Conservation (phyloP, 2,329 filamentous ascomycete genomes). For the Aspergillus sp. region DNA sequence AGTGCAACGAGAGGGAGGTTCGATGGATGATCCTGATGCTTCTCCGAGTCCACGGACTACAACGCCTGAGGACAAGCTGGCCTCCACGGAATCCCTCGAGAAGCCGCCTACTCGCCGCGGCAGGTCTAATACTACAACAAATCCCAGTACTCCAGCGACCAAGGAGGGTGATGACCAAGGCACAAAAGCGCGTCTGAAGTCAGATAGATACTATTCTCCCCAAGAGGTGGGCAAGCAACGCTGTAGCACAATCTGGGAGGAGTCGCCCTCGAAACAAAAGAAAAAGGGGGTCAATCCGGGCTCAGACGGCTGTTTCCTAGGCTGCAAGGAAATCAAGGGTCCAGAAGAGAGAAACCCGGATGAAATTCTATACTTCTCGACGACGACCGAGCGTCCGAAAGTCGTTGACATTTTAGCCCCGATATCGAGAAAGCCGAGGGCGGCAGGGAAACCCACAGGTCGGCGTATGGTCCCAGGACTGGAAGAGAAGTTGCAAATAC, state of each 20-base stretch:
- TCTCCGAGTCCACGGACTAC: slow-evolving; percentile 24
- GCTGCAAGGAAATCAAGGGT: slow-evolving; percentile 31
- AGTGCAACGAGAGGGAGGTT: slow-evolving; percentile 21
- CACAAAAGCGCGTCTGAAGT: slow-evolving; percentile 1
- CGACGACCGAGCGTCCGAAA: slow-evolving; percentile 16
- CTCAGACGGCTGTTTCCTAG: slow-evolving; percentile 33
- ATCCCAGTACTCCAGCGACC: background rate
- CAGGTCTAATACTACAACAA: slow-evolving; percentile 5
- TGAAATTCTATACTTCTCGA: slow-evolving; percentile 30
- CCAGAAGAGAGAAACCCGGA: slow-evolving; percentile 28
- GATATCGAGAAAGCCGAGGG: slow-evolving; percentile 15
- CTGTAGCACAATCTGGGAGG: slow-evolving; percentile 30
- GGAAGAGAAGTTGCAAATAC: slow-evolving; percentile 13
- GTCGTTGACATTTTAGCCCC: slow-evolving; percentile 16
- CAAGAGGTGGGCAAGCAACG: slow-evolving; percentile 32
- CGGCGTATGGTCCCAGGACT: slow-evolving; percentile 6
- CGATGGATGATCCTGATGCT: slow-evolving; percentile 24
- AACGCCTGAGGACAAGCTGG: slow-evolving; percentile 23
- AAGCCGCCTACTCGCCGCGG: slow-evolving; percentile 3
- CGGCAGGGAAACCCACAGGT: slow-evolving; percentile 7
- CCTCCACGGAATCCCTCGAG: slow-evolving; percentile 16
- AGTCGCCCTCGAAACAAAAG: slow-evolving; percentile 18
- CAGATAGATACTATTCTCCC: slow-evolving; percentile 28
- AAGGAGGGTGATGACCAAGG: slow-evolving; percentile 6
- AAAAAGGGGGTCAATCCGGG: slow-evolving; percentile 13